Conservation (phyloP, 257 asterid species). For the Handroanthus guayacan region DNA sequence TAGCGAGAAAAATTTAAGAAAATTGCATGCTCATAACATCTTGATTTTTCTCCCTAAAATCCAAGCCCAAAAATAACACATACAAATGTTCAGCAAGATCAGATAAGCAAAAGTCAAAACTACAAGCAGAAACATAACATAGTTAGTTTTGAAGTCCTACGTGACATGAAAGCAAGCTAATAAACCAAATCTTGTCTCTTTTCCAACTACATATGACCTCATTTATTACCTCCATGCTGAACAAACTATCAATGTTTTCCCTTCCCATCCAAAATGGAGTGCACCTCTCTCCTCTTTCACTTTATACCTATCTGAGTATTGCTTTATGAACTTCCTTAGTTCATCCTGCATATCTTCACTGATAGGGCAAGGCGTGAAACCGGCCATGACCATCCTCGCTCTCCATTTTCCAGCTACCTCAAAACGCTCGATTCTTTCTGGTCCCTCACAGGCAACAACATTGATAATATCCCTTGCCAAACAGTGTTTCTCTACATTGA, state of each 20-base stretch:
- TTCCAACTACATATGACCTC: too few species aligned
- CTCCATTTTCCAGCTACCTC: constrained; percentile 98
- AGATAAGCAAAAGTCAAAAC: too few species aligned
- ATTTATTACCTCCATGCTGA: constrained; percentile 74
- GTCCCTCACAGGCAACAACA: constrained; percentile 90
- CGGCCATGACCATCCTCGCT: constrained; percentile 98
- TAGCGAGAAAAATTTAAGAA: too few species aligned
- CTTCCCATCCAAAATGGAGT: constrained; percentile 95
- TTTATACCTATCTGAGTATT: constrained; percentile 74
- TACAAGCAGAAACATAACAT: too few species aligned
- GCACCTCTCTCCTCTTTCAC: constrained; percentile 73
- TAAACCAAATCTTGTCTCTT: too few species aligned
- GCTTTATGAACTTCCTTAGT: constrained; percentile 60
- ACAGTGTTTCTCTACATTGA: constrained; percentile 91
- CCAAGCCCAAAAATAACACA: too few species aligned
- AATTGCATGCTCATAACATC: too few species aligned
- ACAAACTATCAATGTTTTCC: constrained; percentile 72
- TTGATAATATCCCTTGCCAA: constrained; percentile 93
- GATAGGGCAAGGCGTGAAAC: constrained; percentile 67
- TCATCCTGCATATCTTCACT: constrained; percentile 62
- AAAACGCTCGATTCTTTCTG: constrained; percentile 86
- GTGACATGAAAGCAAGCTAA: too few species aligned
- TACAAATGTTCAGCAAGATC: too few species aligned
- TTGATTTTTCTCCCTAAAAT: too few species aligned
- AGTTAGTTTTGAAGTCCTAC: too few species aligned